Evolutionary conservation across 2,329 filamentous ascomycete species (phyloP).

Genomic region (Xylaria digitata): DNA sequence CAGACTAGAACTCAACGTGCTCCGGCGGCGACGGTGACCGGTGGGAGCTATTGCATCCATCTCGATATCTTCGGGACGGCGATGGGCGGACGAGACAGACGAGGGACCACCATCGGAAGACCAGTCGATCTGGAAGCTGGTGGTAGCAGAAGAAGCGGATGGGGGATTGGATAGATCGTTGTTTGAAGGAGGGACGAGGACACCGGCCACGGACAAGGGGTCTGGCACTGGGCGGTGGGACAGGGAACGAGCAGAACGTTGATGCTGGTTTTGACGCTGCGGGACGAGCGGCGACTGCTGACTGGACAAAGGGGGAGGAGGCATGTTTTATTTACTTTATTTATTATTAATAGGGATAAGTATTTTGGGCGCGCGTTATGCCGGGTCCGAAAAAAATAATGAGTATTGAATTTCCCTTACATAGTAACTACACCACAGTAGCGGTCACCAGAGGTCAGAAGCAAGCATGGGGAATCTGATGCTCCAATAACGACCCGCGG

Average conservation of each 20-base stretch:
- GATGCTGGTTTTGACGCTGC: conserved; percentile 37
- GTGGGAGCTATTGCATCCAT: conserved; percentile 63
- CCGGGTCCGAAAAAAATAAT: conserved; percentile 20
- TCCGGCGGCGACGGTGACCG: conserved; percentile 67
- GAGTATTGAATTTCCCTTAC: conserved; percentile 27
- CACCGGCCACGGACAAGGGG: conserved; percentile 25
- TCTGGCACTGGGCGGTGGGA: conserved; percentile 27
- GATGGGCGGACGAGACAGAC: conserved; percentile 42
- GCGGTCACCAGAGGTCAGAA: conserved; percentile 31
- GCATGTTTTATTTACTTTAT: conserved; percentile 43
- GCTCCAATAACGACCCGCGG: conserved; percentile 27
- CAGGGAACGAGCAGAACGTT: conserved; percentile 41
- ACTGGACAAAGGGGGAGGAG: conserved; percentile 48
- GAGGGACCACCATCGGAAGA: conserved; percentile 46
- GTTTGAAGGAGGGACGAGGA: conserved; percentile 29
- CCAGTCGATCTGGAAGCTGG: conserved; percentile 51
- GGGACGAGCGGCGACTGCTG: conserved; percentile 39
- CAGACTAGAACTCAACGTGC: conserved; percentile 62
- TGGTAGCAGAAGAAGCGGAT: conserved; percentile 50
- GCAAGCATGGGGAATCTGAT: conserved; percentile 24
- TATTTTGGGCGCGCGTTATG: conserved; percentile 19
- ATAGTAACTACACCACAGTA: conserved; percentile 18
- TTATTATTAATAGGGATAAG: conserved; percentile 11
- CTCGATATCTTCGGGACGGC: conserved; percentile 60
- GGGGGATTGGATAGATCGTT: conserved; percentile 48